Base-by-base conservation (phyloP, 169 alveolate species). In the Plasmodium coatneyi region DNA sequence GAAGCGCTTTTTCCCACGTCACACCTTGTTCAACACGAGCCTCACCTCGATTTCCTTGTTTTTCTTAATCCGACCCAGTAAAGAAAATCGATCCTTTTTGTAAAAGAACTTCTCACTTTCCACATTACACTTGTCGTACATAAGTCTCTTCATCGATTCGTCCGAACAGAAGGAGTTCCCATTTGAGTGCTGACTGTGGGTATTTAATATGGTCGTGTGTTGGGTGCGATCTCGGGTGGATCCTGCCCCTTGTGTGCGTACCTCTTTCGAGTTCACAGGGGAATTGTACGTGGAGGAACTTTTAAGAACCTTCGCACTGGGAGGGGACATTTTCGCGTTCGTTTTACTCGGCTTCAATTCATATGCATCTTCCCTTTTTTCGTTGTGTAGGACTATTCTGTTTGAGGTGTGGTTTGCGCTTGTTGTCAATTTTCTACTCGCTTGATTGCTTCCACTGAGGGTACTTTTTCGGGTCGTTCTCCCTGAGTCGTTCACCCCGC, bases 361-460 rank as follows among this genome's bases (percentile, higher is more conserved):
- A 72, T 72, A 84, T 28, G 93, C 84, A 30, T 84, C 92, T 74
- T 84, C 93, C 39, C 93, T 74, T 70, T 84, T 84, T 25, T 84
- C 86, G 66, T 74, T 22, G 60, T 84, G 66, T 46, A 72, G 16
- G 80, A 74, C 5, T 32, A 84, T 12, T 30, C 39, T 72, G 82
- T 71, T 70, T 28, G 66, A 19, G 16, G 32, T 16, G 28, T 34
- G 1, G 41, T 6, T 74, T 43, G 34, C 3, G 22, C 39, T 84
- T 34, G 66, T 9, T n/a, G 25, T 43, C 36, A 34, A 7, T 32
- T 84, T 74, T 54, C 43, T 72, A 74, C 14, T 76, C 36, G 60
- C 36, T 25, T 60, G n/a, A 6, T 16, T 70, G 54, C 54, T 34
- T 56, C 54, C 19, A 84, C 78, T 22, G 12, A 81, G 14, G 52